A percentile compares a stretch with the other conserved stretches of the same genome.
These are phyloP conservation scores for Irpex lacteus DNA, from an alignment of 1,284 basidiomycete genomes.

Conservation along the genomic window DNA sequence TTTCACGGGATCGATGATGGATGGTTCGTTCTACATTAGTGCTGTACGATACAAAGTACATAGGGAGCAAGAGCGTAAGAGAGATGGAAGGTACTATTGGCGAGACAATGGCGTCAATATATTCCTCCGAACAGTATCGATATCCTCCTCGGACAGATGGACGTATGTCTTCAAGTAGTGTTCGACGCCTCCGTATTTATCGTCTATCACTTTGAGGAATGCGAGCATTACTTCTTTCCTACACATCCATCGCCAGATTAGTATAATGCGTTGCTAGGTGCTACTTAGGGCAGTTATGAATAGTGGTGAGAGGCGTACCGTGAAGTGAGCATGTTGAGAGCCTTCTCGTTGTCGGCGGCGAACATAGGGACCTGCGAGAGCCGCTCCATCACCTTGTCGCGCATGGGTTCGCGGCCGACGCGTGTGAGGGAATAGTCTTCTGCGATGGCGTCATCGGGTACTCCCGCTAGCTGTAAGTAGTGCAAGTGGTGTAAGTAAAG, in stretches of 20 bases:
- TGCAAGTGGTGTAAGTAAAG: too few species aligned
- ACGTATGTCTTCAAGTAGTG: conserved; percentile 54
- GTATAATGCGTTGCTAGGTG: not conserved
- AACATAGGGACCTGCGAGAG: conserved; percentile 68
- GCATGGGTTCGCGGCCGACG: conserved; percentile 72
- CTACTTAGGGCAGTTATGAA: not conserved
- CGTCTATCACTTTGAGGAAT: conserved; percentile 55
- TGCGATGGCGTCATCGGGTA: conserved; percentile 58
- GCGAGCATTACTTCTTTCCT: conserved; percentile 73
- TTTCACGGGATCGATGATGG: not conserved
- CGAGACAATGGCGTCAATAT: conserved; percentile 42
- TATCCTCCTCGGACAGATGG: conserved; percentile 56
- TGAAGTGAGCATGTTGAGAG: conserved; percentile 75
- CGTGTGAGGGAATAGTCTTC: conserved; percentile 75
- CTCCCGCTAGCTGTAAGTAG: conserved; percentile 58
- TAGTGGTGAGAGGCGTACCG: conserved; percentile 41
- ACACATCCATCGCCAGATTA: too few species aligned
- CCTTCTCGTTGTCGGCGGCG: conserved; percentile 65
- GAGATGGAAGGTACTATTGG: too few species aligned
- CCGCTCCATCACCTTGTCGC: conserved; percentile 64
- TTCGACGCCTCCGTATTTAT: conserved; percentile 67
- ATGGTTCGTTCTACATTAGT: not conserved
- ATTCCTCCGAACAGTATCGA: conserved; percentile 57
- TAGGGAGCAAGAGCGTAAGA: too few species aligned
- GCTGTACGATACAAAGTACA: not conserved